phyloP scores from a whole-genome alignment of 768 basidiomycete genomes.

The Piloderma croceum region DNA sequence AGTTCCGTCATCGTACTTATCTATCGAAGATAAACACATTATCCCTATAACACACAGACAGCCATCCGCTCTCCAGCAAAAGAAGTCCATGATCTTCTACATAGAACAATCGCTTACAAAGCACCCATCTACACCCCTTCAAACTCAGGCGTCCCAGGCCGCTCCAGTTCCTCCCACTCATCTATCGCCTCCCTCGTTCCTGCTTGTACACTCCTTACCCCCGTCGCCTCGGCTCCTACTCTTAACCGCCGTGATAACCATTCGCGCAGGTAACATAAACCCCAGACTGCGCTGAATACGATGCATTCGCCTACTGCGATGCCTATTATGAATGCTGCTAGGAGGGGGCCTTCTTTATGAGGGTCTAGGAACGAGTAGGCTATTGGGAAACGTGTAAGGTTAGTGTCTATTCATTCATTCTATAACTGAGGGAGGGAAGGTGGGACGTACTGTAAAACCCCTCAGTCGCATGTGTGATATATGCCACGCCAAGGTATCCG shows the following conservation, averaged over 20 bases:
- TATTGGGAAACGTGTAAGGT: slow-evolving; percentile 18
- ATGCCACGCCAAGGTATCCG: slow-evolving; percentile 60
- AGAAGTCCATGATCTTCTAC: too few relatives aligned
- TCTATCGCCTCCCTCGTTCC: slow-evolving; percentile 33
- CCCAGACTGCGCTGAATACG: slow-evolving; percentile 46
- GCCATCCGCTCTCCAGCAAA: too few relatives aligned
- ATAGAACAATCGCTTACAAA: too few relatives aligned
- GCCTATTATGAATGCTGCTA: slow-evolving; percentile 61
- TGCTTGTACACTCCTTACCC: too few relatives aligned
- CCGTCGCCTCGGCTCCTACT: slow-evolving; percentile 6
- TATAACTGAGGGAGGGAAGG: neutral
- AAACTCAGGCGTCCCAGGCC: slow-evolving; percentile 7
- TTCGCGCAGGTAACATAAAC: slow-evolving; percentile 34
- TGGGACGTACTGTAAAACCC: slow-evolving; percentile 57
- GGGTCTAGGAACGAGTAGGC: slow-evolving; percentile 68
- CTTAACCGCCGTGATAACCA: slow-evolving; percentile 21
- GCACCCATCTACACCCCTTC: too few relatives aligned
- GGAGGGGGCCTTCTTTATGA: slow-evolving; percentile 27
- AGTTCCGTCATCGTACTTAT: too few relatives aligned
- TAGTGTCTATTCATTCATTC: neutral
- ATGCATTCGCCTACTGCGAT: slow-evolving; percentile 47
- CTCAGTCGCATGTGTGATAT: slow-evolving; percentile 56
- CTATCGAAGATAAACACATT: too few relatives aligned
- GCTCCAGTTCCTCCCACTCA: slow-evolving; percentile 42
- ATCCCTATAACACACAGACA: too few relatives aligned